Evolutionary conservation across 78 protist species (phyloP), one percentile per base, ranked within the genome.

Genomic region (Protostelium mycophagum): DNA sequence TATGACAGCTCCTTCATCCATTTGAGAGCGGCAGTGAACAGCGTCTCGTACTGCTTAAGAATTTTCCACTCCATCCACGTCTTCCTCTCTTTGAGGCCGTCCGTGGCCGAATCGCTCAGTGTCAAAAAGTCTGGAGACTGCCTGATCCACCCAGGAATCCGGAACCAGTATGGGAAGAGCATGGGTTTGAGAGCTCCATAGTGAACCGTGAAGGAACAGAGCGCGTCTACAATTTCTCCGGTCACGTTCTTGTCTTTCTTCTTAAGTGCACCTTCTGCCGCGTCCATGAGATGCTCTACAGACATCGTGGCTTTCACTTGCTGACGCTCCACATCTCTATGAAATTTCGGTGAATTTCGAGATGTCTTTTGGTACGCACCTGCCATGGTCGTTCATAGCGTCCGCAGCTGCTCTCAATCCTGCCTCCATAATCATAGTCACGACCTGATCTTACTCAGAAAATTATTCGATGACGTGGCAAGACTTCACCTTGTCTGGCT

Each of bases 101-200:
- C 37, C 88, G 35, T 29, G 37, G 63, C 63, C 16, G 16, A 16
- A 29, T 86, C 63, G 39, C 31, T 35, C 88, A 86, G 88, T 23
- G 37, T 86, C 37, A 86, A 39, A 36, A 86, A 86, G 88, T 86
- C 88, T 29, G 88, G 88, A n/a, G 63, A 35, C 63, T 86, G 88
- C 9, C 63, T 25, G 37, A 86, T 16, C 88, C 88, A 86, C 37
- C 28, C 35, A 9, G 88, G 88, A 34, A 86, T 16, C 9, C 37
- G 39, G 88, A 86, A 86, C 88, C 88, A 86, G 9, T 31, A 29
- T 23, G 31, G 63, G 35, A 36, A 36, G 31, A 36, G 28, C 37
- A 35, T 86, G 1, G 28, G 35, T n/a, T 86, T 86, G 35, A 86
- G 39, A 9, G 39, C 84, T 37, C 35, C 63, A 36, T 86, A 86